Evolutionary conservation across 306 rosid genomes (phyloP), one percentile per base, ranked within the genome.

Genomic region (Castanea crenata): DNA sequence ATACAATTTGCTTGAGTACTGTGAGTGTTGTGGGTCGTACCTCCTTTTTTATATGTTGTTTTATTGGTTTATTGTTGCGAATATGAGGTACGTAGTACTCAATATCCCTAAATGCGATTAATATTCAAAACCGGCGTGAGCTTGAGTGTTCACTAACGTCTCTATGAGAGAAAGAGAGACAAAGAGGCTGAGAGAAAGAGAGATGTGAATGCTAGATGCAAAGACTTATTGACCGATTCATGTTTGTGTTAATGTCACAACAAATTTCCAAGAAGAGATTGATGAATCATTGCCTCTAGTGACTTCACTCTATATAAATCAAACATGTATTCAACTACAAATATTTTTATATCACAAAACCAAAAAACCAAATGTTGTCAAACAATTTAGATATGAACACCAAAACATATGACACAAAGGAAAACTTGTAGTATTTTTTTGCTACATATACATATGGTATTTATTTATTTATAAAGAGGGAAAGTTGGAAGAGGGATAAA

Each of bases 261-360:
- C 84, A 91, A 87, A 83, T 81, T 6, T 77, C 76, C 98, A 93
- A 86, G 96, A 96, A 96, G 89, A 85, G 99, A 89, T 96, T 96
- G 98, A 96, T 90, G 94, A 96, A 93, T 97, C 98, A 96, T 97
- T 93, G 98, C 99, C 87, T 96, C 98, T 97, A 95, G 94, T 85
- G 97, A 84, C 93, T 86, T 85, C 87, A 75, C 88, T 89, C 78
- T 46, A 71, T 19, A 41, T 56, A 52, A 76, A 84, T 76, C 87
- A 83, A 74, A 6, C 59, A 75, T 16, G 67, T 5, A 15, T 83
- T 15, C 27, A 7, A 31, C 27, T 20, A 31, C 49, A 51, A 46
- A 38, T 38, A 38, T 3, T 19, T 52, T 75, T 38, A 38, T 6
- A 38, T 32, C 78, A 65, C 69, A 71, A 72, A 75, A 63, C 54